Evolutionary conservation across 225 moss, liverwort and hornwort species (phyloP).

Genomic region (Pleurozium schreberi): DNA sequence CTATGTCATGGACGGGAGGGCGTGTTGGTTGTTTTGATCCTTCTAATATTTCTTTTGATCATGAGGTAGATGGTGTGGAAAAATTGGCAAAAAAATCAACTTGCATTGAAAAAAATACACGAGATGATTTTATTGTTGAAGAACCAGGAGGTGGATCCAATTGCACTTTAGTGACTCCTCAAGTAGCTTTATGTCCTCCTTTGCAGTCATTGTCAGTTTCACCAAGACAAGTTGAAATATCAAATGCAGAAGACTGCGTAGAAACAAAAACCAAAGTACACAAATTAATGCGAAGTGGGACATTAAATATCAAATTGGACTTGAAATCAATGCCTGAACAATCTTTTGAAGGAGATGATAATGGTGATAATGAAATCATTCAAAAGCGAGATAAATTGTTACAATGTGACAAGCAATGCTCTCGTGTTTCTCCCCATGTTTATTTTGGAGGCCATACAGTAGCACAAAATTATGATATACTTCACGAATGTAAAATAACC

Average conservation of each 20-base stretch:
- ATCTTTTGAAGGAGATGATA: slow-evolving; percentile 37
- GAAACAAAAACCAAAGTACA: neutral
- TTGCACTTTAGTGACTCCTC: neutral
- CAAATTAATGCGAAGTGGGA: slow-evolving; percentile 40
- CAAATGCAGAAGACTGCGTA: neutral
- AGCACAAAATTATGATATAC: slow-evolving; percentile 65
- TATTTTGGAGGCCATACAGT: slow-evolving; percentile 73
- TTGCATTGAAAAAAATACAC: neutral
- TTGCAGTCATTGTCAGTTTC: slow-evolving; percentile 35
- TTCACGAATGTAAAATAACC: slow-evolving; percentile 60
- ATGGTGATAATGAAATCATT: slow-evolving; percentile 61
- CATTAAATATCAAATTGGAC: slow-evolving; percentile 79
- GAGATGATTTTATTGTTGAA: neutral
- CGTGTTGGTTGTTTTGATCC: slow-evolving; percentile 3
- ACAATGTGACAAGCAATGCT: slow-evolving; percentile 78
- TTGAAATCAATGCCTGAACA: slow-evolving; percentile 59
- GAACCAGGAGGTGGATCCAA: neutral
- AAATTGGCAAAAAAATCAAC: neutral
- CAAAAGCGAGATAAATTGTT: slow-evolving; percentile 59
- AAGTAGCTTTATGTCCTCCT: slow-evolving; percentile 25
- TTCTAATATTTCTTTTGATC: neutral
- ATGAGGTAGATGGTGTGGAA: neutral
- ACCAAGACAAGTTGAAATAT: neutral
- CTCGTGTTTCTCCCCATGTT: slow-evolving; percentile 41
- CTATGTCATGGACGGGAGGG: slow-evolving; percentile 37